Conservation (phyloP, 2,329 filamentous ascomycete species). For the Fusarium mangiferae region DNA sequence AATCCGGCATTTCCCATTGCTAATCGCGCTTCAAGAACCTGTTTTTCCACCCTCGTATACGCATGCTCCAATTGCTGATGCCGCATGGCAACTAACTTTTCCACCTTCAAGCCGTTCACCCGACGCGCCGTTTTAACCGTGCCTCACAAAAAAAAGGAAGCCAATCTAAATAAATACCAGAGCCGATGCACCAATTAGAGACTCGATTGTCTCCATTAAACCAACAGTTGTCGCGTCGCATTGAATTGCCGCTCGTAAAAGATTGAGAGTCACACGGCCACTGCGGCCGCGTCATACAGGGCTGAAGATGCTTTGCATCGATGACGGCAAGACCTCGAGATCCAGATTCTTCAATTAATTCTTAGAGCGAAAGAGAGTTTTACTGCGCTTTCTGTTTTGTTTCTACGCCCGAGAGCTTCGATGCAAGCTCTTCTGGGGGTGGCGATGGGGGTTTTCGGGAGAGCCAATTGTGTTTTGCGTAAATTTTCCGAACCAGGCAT, state of each 20-base stretch:
- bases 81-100: not conserved
- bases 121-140: constrained; percentile 15
- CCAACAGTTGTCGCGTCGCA: not conserved
- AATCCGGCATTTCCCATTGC: not conserved
- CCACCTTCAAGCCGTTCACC: constrained; percentile 6
- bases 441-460: not conserved
- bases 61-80: not conserved
- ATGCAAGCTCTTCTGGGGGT: not conserved
- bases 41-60: constrained; percentile 2
- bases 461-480: not conserved
- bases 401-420: not conserved
- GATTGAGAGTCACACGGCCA: not conserved
- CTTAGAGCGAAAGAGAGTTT: not conserved
- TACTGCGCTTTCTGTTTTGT: not conserved
- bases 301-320: constrained; percentile 1
- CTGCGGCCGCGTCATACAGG: constrained; percentile 13
- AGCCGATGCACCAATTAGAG: not conserved
- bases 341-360: fast-evolving
- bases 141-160: not conserved
- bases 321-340: not conserved
- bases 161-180: not conserved
- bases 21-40: not conserved
- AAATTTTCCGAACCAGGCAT: constrained; percentile 1
- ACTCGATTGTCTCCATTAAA: not conserved
- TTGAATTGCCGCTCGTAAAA: not conserved